Conservation (phyloP, 2,329 filamentous ascomycete genomes). For the Exophiala sp. region DNA sequence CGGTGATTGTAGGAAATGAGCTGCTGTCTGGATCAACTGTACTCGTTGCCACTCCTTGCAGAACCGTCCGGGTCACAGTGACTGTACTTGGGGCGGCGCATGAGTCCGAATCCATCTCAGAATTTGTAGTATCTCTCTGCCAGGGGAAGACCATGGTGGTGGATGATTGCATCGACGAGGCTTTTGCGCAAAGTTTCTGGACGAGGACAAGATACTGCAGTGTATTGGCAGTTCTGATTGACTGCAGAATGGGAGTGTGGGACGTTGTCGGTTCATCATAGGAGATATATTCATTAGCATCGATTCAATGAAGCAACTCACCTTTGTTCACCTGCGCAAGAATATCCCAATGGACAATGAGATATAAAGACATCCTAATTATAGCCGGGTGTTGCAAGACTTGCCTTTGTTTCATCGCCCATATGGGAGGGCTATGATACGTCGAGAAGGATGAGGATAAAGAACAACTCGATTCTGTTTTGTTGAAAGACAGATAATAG, state of each 20-base stretch:
- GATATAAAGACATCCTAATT: not conserved
- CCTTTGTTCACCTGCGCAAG: not conserved
- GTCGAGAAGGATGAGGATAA: not conserved
- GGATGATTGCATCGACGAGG: not conserved
- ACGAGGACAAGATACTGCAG: not conserved
- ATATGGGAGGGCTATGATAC: not conserved
- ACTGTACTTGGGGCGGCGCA: conserved; percentile 12
- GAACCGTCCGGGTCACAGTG: conserved; percentile 18
- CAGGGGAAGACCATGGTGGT: conserved; percentile 8
- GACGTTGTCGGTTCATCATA: not conserved
- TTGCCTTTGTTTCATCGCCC: not conserved
- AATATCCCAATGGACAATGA: not conserved
- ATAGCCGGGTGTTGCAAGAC: not conserved
- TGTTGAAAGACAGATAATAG: not conserved
- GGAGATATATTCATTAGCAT: not conserved
- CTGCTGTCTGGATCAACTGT: conserved; percentile 2
- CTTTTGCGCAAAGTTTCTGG: too few relatives aligned
- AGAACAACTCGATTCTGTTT: not conserved
- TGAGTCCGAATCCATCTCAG: conserved; percentile 1
- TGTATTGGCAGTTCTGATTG: too few relatives aligned
- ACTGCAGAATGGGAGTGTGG: too few relatives aligned
- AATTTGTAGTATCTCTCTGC: not conserved
- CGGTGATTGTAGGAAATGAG: not conserved
- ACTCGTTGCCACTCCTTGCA: conserved; percentile 18
- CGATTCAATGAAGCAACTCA: not conserved